These are phyloP conservation scores for Lichenothelia convexa DNA, from an alignment of 495 filamentous ascomycete genomes.

Conservation along the genomic window DNA sequence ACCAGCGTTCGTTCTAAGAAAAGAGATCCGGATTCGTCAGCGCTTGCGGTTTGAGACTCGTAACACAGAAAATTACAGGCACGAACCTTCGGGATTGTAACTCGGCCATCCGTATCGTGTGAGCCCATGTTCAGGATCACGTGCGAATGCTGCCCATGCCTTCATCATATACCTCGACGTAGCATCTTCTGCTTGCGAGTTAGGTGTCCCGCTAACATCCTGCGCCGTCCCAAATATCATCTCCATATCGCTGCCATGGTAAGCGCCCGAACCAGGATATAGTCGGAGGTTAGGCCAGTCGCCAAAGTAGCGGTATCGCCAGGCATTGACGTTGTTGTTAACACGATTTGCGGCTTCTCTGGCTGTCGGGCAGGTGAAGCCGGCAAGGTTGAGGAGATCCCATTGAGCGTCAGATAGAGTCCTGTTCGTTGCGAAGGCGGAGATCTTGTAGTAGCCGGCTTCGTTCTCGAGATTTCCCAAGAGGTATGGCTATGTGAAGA, in stretches of 20 bases:
- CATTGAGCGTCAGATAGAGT: constrained; percentile 16
- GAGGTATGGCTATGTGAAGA: constrained; percentile 18
- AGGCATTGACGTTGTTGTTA: constrained; percentile 22
- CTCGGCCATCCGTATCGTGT: constrained; percentile 3
- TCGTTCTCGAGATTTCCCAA: constrained; percentile 30
- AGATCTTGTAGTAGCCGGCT: constrained; percentile 24
- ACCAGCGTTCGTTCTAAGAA: constrained; percentile 5
- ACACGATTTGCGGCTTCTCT: constrained; percentile 18
- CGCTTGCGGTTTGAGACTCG: too few relatives aligned
- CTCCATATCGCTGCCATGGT: constrained; percentile 30
- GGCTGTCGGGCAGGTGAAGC: constrained; percentile 29
- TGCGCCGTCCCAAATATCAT: constrained; percentile 30
- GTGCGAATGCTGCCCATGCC: constrained; percentile 33
- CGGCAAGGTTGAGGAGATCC: constrained; percentile 23
- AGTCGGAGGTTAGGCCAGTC: constrained; percentile 29
- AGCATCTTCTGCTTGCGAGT: constrained; percentile 14
- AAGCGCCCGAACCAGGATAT: constrained; percentile 27
- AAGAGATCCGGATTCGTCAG: too few relatives aligned
- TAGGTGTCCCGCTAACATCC: constrained; percentile 20
- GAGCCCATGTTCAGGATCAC: constrained; percentile 28
- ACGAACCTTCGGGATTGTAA: constrained; percentile 3
- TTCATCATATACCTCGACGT: constrained; percentile 24
- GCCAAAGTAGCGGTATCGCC: constrained; percentile 34
- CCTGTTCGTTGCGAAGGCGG: constrained; percentile 15
- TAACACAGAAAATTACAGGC: too few relatives aligned